Conservation (phyloP, 352 stramenopile genomes). For the Phytophthora uliginosa region DNA sequence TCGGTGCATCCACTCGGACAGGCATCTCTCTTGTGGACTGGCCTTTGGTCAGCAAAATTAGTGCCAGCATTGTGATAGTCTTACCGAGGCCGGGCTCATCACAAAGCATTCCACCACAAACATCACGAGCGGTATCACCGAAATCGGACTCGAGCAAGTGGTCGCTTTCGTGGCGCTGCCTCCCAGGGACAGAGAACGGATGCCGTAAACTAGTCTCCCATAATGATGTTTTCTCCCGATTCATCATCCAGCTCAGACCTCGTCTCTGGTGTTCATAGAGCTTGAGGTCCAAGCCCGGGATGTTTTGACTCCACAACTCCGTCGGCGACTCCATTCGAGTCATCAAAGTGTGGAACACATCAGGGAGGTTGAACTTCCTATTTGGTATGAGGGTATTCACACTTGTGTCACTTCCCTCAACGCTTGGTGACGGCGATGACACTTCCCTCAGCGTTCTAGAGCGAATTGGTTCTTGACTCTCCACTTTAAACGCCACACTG, state of each 20-base stretch:
- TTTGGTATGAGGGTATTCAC: neutral
- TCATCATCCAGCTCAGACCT: slow-evolving; percentile 79
- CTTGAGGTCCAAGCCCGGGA: slow-evolving; percentile 64
- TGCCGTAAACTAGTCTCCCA: slow-evolving; percentile 39
- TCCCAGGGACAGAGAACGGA: slow-evolving; percentile 50
- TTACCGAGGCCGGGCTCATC: slow-evolving; percentile 85
- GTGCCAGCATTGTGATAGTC: slow-evolving; percentile 83
- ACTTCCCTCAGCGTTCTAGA: neutral
- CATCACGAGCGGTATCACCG: slow-evolving; percentile 65
- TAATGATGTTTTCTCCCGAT: slow-evolving; percentile 51
- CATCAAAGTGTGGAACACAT: slow-evolving; percentile 72
- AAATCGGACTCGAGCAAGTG: slow-evolving; percentile 45
- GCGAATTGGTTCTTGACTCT: neutral
- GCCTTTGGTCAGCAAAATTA: slow-evolving; percentile 79
- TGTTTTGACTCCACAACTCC: slow-evolving; percentile 58
- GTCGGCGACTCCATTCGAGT: slow-evolving; percentile 43
- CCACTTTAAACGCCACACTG: neutral
- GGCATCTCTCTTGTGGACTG: slow-evolving; percentile 36
- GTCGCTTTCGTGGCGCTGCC: slow-evolving; percentile 29
- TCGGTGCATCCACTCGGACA: slow-evolving; percentile 5
- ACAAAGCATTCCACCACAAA: slow-evolving; percentile 74
- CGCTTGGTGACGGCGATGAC: neutral
- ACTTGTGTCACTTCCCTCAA: neutral
- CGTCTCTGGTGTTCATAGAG: slow-evolving; percentile 79
- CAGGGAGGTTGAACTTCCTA: slow-evolving; percentile 51